Percentiles rank a stretch among this genome's conserved stretches.
Conservation (phyloP, 2,329 filamentous ascomycete genomes). For the Xylogone sp. region DNA sequence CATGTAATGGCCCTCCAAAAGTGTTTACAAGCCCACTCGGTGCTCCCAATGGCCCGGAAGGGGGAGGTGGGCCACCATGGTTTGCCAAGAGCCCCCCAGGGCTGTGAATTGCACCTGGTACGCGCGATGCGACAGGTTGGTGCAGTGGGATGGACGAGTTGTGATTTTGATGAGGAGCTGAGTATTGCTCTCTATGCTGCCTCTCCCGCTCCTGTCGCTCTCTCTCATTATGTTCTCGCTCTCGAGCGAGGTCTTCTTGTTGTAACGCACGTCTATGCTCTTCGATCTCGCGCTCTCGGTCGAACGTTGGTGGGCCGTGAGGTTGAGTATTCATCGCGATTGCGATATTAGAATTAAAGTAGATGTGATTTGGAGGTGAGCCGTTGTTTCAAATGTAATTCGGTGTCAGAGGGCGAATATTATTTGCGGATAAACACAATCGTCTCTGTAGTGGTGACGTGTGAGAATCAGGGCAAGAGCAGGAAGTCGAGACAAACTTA, state of each 20-base stretch:
- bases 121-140: constrained; percentile 83
- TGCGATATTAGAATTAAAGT: not conserved
- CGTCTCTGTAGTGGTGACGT: not conserved
- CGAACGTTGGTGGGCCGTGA: constrained; percentile 24
- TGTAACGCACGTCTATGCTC: constrained; percentile 54
- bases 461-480: not conserved
- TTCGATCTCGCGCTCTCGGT: constrained; percentile 42
- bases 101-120: constrained; percentile 80
- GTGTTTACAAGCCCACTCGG: constrained; percentile 30
- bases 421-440: not conserved
- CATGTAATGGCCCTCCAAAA: constrained; percentile 53
- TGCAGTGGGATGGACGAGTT: constrained; percentile 87
- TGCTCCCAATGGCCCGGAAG: constrained; percentile 40
- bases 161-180: constrained; percentile 78
- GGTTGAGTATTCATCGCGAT: constrained; percentile 27
- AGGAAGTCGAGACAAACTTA: not conserved
- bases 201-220: constrained; percentile 65
- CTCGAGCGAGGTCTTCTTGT: constrained; percentile 52
- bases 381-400: not conserved
- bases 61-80: constrained; percentile 57
- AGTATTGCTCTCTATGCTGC: constrained; percentile 58
- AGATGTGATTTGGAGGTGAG: not conserved
- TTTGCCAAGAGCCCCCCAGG: constrained; percentile 83
- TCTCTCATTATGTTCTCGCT: constrained; percentile 38
- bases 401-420: not conserved